Percentiles rank a stretch among this genome's conserved stretches.
Conservation (phyloP, 2,329 filamentous ascomycete species). For the Eurotiales sp. region DNA sequence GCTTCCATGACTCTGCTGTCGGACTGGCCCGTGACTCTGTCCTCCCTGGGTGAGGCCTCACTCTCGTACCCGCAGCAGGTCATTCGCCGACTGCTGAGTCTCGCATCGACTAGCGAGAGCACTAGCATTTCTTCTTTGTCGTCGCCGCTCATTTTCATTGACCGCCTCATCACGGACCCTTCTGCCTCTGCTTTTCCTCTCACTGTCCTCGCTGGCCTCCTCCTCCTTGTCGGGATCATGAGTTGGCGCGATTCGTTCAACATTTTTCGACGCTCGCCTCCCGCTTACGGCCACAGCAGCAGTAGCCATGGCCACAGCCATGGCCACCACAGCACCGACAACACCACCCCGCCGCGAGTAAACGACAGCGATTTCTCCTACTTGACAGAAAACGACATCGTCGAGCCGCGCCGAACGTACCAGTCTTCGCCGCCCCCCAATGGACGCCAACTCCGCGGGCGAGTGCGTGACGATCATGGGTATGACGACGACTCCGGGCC, state of each 20-base stretch:
- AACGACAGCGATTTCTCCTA: constrained; percentile 37
- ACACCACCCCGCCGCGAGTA: constrained; percentile 22
- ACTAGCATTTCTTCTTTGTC: neutral
- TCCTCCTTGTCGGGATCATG: constrained; percentile 31
- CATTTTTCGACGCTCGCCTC: constrained; percentile 32
- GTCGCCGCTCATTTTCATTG: neutral
- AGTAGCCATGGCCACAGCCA: no score
- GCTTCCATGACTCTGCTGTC: constrained; percentile 36
- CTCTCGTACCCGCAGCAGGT: constrained; percentile 35
- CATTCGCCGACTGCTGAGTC: constrained; percentile 26
- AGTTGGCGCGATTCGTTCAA: constrained; percentile 32
- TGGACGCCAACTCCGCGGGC: neutral
- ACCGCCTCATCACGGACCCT: no score
- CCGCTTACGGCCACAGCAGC: constrained; percentile 21
- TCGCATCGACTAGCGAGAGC: constrained; percentile 9
- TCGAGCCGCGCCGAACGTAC: constrained; percentile 20
- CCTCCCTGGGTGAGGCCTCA: constrained; percentile 39
- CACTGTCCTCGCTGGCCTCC: constrained; percentile 25
- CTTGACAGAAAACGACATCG: constrained; percentile 34
- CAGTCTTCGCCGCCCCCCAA: neutral
- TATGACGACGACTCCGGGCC: constrained; percentile 35
- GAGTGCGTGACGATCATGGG: no score
- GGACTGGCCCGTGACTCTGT: constrained; percentile 32
- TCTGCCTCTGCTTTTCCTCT: constrained; percentile 20
- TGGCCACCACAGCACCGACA: no score